These are phyloP conservation scores for Suillus variegatus DNA, from an alignment of 768 basidiomycete genomes.

Conservation along the genomic window DNA sequence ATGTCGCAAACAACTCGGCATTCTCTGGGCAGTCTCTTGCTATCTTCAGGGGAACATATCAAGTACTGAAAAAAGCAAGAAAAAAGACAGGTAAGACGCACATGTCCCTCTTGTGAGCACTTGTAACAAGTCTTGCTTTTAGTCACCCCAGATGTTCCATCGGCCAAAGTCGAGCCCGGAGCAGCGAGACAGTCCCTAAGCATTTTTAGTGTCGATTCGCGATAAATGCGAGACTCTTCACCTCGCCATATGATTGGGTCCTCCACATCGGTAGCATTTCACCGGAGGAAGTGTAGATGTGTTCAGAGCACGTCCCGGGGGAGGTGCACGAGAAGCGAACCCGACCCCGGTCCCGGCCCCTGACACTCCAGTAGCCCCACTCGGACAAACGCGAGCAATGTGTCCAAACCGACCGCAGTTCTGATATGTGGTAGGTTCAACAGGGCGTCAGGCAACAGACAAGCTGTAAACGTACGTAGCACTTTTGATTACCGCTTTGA, in stretches of 20 bases:
- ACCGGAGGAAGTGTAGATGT: constrained; percentile 78
- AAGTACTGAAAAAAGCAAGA: constrained; percentile 1
- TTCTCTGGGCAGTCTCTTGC: constrained; percentile 66
- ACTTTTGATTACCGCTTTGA: constrained; percentile 72
- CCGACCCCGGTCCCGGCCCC: constrained; percentile 28
- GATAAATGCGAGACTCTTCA: constrained; percentile 26
- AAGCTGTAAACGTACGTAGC: constrained; percentile 56
- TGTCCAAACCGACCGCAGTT: constrained; percentile 84
- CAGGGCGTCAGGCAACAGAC: constrained; percentile 25
- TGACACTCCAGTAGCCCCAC: constrained; percentile 38
- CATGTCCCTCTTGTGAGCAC: constrained; percentile 86
- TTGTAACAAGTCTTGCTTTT: constrained; percentile 86
- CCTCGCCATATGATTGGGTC: constrained; percentile 87
- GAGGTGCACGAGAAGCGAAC: constrained; percentile 69
- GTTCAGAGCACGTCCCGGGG: constrained; percentile 74
- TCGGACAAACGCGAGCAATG: constrained; percentile 76
- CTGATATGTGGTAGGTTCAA: constrained; percentile 34
- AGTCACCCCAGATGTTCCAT: constrained; percentile 49
- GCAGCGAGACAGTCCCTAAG: constrained; percentile 81
- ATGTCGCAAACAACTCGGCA: constrained; percentile 52
- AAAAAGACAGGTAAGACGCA: constrained; percentile 39
- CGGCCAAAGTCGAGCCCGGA: constrained; percentile 52
- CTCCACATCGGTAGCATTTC: constrained; percentile 89
- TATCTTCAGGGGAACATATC: constrained; percentile 41
- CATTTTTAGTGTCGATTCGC: constrained; percentile 10